Base-by-base conservation (phyloP, 2,329 filamentous ascomycete species). In the Botrytis fragariae region DNA sequence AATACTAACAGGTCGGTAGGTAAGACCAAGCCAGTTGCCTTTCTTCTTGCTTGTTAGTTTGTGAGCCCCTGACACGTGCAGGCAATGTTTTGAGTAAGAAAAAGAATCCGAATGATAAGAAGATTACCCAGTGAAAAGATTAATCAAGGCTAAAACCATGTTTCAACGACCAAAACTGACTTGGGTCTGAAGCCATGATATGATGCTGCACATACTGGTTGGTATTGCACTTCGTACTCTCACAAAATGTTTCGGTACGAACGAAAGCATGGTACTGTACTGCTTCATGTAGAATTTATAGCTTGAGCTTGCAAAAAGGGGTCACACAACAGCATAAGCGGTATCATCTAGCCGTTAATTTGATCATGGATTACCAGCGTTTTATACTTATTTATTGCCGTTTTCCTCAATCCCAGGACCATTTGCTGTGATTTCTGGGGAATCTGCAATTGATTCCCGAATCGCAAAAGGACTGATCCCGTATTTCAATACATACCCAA, bases 1-100 rank as follows among this genome's bases (percentile, higher is more conserved):
- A 10, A 22, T 65, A 25, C 62, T 45, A 18, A 48, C 39, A 35
- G 20, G 29, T 14, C 22, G 57, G 61, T 44, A 29, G 39, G 37
- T 44, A 44, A 63, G 39, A 64, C 61, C 51, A 57, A 57, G 51
- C 51, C 61, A 64, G 61, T 64, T 32, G 61, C 42, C 61, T 64
- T 44, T 10, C n/a, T 29, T 44, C 60, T 39, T 42, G 39, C 25
- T 63, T 63, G 37, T 20, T 44, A 32, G n/a, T 29, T 29, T 57
- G 25, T 42, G 25, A 51, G 48, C 63, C 63, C 63, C 32, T 67
- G 63, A 51, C 63, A 51, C 32, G n/a, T n/a, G 63, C 29, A 37
- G 44, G 22, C 48, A 37, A 51, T 67, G 48, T 54, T 32, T 37
- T 65, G 45, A 32, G 62, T 16, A n/a, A 32, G 25, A 25, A 65